Percentiles rank a stretch among this genome's conserved stretches.
Evolutionary conservation across 768 basidiomycete genomes (phyloP).

Genomic region (Tulasnella sp.): DNA sequence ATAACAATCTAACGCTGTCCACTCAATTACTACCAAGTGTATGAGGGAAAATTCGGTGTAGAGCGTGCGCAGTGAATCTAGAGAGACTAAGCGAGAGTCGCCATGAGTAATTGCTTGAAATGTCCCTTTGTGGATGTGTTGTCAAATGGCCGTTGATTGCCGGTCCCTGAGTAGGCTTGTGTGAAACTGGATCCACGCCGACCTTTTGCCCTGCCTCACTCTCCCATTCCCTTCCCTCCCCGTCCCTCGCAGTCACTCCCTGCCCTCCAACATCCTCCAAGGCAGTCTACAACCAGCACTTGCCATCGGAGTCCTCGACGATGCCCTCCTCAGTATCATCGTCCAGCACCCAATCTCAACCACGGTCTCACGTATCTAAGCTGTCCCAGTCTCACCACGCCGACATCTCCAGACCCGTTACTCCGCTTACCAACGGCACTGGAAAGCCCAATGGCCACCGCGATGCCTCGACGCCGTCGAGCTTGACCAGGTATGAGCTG

Average conservation of each 20-base stretch:
- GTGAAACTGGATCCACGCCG: conserved; percentile 1
- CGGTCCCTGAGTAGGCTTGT: conserved; percentile 1
- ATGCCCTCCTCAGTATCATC: neutral
- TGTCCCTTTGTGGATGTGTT: neutral
- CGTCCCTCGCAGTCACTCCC: neutral
- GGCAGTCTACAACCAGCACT: neutral
- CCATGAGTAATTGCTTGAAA: neutral
- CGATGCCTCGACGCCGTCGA: neutral
- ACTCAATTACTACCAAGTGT: neutral
- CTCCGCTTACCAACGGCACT: neutral
- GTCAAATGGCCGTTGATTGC: conserved; percentile 1
- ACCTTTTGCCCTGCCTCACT: conserved; percentile 1
- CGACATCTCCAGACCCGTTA: neutral
- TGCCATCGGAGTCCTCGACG: neutral
- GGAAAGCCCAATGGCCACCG: neutral
- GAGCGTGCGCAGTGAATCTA: neutral
- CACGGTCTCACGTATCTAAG: neutral
- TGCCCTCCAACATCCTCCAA: neutral
- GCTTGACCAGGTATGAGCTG: neutral
- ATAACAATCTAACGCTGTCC: conserved; percentile 1
- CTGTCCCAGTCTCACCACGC: neutral
- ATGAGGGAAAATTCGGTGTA: neutral
- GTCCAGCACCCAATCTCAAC: neutral
- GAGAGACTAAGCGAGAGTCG: neutral
- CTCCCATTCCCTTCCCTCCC: conserved; percentile 4